Evolutionary conservation across 352 stramenopile species (phyloP).

Genomic region (Phytophthora brassicae): DNA sequence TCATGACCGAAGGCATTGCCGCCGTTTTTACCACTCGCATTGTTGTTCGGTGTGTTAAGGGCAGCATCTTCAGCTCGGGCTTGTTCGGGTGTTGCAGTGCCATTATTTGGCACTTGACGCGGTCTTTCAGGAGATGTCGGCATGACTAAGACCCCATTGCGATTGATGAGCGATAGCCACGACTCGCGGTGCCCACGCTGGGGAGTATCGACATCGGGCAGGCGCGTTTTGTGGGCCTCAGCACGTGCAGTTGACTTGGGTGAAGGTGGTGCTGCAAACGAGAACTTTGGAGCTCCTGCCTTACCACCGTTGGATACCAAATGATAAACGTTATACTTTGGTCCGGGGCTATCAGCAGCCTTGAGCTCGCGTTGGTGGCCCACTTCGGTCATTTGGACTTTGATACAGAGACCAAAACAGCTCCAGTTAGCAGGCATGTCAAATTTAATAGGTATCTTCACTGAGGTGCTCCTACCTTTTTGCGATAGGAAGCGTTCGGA

Average conservation of each 20-base stretch:
- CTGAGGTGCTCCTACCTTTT: constrained; percentile 44
- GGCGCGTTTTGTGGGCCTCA: constrained; percentile 49
- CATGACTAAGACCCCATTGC: constrained; percentile 80
- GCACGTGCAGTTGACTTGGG: constrained; percentile 27
- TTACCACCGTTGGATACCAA: constrained; percentile 59
- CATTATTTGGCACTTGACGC: constrained; percentile 11
- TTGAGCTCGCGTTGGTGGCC: constrained; percentile 77
- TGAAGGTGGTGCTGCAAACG: constrained; percentile 55
- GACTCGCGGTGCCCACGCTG: constrained; percentile 68
- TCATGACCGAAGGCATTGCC: constrained; percentile 75
- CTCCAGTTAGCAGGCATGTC: not conserved
- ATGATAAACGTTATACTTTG: constrained; percentile 81
- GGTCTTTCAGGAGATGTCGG: constrained; percentile 42
- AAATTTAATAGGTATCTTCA: not conserved
- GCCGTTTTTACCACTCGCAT: constrained; percentile 24
- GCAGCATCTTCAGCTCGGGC: constrained; percentile 11
- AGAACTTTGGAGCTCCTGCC: constrained; percentile 50
- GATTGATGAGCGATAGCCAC: constrained; percentile 82
- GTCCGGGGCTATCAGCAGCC: constrained; percentile 71
- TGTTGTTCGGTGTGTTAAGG: constrained; percentile 26
- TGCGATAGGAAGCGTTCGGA: constrained; percentile 80
- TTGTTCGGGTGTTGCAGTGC: constrained; percentile 21
- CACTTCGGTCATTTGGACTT: constrained; percentile 69
- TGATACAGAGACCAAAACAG: not conserved
- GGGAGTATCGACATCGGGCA: constrained; percentile 57